A percentile compares a stretch with the other conserved stretches of the same genome.
These are phyloP conservation scores for Aphanomyces astaci DNA, from an alignment of 352 stramenopile species.

Conservation along the genomic window DNA sequence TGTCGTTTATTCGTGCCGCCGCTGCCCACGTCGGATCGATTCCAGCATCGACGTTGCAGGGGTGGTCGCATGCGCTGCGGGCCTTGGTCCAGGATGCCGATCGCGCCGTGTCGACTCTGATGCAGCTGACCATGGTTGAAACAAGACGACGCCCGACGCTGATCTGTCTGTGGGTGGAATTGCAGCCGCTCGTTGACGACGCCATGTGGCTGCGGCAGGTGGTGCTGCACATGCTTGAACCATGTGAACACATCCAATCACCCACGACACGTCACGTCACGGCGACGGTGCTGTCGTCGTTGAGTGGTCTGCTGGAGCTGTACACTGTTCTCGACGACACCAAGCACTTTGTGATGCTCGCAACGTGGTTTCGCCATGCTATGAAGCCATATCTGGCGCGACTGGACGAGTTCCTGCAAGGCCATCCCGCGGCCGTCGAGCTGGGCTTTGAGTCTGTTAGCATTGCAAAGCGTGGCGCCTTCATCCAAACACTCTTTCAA, in stretches of 20 bases:
- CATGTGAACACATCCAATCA: neutral
- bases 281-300: neutral
- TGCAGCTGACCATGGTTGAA: neutral
- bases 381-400: constrained; percentile 1
- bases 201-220: neutral
- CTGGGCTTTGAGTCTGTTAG: neutral
- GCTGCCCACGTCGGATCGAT: neutral
- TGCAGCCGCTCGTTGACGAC: neutral
- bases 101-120: neutral
- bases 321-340: neutral
- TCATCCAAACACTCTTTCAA: neutral
- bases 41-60: constrained; percentile 9
- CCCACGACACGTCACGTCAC: neutral
- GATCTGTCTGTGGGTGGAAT: neutral
- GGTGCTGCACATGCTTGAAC: neutral
- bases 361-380: neutral
- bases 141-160: neutral
- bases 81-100: neutral
- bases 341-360: neutral
- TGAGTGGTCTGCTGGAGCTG: neutral
- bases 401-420: constrained; percentile 12
- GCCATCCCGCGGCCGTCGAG: neutral
- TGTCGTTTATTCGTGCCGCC: neutral
- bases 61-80: neutral
- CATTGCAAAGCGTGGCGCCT: too few species aligned